Conservation (phyloP, 2,329 filamentous ascomycete species). For the Leptographium radiaticola region DNA sequence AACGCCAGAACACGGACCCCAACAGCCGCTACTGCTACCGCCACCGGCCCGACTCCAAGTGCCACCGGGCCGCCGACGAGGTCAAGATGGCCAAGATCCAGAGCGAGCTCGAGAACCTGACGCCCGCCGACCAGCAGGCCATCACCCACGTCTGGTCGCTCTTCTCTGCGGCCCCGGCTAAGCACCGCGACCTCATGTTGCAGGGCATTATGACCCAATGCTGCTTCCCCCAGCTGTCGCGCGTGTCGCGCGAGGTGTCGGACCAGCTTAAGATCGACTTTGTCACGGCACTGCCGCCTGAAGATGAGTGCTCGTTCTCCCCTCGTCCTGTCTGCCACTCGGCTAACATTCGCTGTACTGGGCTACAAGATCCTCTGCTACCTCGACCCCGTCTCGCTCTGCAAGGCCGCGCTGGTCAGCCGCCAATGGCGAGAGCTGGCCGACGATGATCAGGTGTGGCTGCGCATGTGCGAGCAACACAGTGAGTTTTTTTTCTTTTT, state of each 20-base stretch:
- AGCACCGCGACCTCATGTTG: conserved; percentile 90
- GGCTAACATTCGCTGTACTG: conserved; percentile 26
- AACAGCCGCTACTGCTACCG: conserved; percentile 95
- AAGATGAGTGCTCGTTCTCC: conserved; percentile 25
- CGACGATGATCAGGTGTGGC: conserved; percentile 97
- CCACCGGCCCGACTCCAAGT: conserved; percentile 87
- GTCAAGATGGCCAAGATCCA: conserved; percentile 93
- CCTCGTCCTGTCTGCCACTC: not conserved
- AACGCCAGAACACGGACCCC: conserved; percentile 33
- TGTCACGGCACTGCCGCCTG: conserved; percentile 71
- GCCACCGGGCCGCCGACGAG: conserved; percentile 83
- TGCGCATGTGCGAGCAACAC: conserved; percentile 95
- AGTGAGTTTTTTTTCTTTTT: conserved; percentile 9
- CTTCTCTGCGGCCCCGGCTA: conserved; percentile 88
- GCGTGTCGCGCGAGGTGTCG: conserved; percentile 77
- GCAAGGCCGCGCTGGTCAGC: conserved; percentile 92
- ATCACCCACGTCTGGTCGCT: conserved; percentile 97
- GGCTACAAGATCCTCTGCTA: conserved; percentile 88
- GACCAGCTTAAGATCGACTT: conserved; percentile 98
- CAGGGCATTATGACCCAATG: conserved; percentile 93
- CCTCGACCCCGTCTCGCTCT: conserved; percentile 85
- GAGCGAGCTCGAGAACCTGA: conserved; percentile 68
- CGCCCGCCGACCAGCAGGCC: conserved; percentile 78
- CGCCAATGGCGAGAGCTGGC: conserved; percentile 75
- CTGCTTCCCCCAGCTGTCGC: conserved; percentile 93